Conservation (phyloP, 108 stramenopile species). For the Skeletonema grethae region DNA sequence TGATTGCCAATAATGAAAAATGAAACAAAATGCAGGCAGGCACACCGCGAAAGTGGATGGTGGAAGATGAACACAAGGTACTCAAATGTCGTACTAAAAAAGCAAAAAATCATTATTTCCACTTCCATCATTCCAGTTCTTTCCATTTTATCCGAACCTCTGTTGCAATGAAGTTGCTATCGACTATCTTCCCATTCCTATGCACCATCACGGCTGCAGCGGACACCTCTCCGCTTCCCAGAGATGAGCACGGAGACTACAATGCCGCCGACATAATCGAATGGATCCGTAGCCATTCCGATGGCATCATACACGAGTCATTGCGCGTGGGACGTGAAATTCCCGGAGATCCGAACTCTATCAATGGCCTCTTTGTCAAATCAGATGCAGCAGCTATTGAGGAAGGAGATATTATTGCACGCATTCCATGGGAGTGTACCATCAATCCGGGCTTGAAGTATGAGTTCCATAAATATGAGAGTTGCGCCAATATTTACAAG, state of each 20-base stretch:
- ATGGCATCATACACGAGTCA: constrained; percentile 42
- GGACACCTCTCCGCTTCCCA: constrained; percentile 15
- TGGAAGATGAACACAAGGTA: too few species aligned
- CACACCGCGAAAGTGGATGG: too few species aligned
- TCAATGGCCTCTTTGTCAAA: constrained; percentile 38
- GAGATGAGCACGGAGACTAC: constrained; percentile 49
- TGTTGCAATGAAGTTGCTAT: neutral
- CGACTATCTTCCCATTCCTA: neutral
- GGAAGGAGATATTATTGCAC: constrained; percentile 40
- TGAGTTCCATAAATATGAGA: constrained; percentile 7
- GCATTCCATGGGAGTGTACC: constrained; percentile 42
- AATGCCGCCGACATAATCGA: constrained; percentile 42
- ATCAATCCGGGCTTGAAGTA: constrained; percentile 42
- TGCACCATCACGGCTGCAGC: neutral
- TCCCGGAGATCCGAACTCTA: constrained; percentile 36
- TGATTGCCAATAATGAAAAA: too few species aligned
- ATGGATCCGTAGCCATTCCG: constrained; percentile 40
- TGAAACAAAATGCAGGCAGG: too few species aligned
- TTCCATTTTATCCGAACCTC: too few species aligned
- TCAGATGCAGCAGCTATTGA: constrained; percentile 24
- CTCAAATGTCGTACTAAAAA: too few species aligned
- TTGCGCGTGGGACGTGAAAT: constrained; percentile 38
- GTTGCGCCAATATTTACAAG: constrained; percentile 36
- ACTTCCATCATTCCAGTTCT: too few species aligned
- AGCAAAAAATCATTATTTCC: too few species aligned